Evolutionary conservation across 1,284 basidiomycete genomes (phyloP).

Genomic region (Sanghuangporus baumii): DNA sequence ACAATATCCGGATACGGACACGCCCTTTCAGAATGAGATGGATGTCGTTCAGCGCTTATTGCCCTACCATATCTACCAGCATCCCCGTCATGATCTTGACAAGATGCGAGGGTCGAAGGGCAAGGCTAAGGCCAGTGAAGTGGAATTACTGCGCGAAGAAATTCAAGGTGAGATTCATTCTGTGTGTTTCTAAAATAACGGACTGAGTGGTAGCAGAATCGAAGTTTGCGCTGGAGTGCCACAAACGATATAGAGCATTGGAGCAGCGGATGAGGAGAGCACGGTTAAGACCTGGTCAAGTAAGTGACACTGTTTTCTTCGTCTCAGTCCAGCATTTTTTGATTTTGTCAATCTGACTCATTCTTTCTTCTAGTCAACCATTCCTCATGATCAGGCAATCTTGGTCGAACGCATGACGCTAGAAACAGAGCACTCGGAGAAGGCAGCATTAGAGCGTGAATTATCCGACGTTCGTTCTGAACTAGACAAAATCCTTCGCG

Average conservation of each 20-base stretch:
- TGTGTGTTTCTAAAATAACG: not conserved
- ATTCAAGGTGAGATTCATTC: conserved; percentile 43
- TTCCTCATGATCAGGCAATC: conserved; percentile 56
- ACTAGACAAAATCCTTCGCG: conserved; percentile 59
- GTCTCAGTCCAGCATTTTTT: not conserved
- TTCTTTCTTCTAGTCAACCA: conserved; percentile 40
- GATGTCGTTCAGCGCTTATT: conserved; percentile 63
- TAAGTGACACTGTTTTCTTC: conserved; percentile 27
- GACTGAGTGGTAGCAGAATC: conserved; percentile 41
- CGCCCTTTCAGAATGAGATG: conserved; percentile 52
- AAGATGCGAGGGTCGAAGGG: conserved; percentile 39
- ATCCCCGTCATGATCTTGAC: conserved; percentile 57
- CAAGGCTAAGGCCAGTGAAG: conserved; percentile 47
- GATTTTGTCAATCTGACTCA: conserved; percentile 11
- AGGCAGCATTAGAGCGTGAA: conserved; percentile 47
- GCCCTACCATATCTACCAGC: conserved; percentile 73
- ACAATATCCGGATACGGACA: conserved; percentile 58
- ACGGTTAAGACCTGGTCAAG: conserved; percentile 50
- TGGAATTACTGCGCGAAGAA: conserved; percentile 34
- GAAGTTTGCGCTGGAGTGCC: conserved; percentile 60
- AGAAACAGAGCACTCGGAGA: conserved; percentile 61
- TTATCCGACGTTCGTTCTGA: conserved; percentile 56
- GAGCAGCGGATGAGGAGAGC: conserved; percentile 51
- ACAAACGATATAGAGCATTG: conserved; percentile 48
- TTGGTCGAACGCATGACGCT: conserved; percentile 54